Percentiles rank a stretch among this genome's conserved stretches.
Conservation (phyloP, 2,329 filamentous ascomycete genomes). For the Monilinia fructicola region DNA sequence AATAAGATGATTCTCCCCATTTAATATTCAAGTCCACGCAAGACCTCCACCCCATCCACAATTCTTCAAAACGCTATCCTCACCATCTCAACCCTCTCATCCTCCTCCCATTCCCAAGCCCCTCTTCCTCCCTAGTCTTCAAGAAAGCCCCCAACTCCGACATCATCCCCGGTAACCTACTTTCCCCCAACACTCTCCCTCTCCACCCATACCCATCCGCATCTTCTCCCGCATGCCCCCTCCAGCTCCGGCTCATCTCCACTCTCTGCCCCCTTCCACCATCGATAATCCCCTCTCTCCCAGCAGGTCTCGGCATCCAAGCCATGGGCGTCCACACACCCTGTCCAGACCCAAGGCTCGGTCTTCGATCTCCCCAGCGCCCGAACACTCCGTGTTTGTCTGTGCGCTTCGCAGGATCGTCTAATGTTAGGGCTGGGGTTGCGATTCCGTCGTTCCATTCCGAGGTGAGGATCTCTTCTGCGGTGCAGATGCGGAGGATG, state of each 20-base stretch:
- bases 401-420: background rate
- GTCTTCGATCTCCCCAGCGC: background rate
- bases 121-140: no score
- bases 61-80: background rate
- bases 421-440: background rate
- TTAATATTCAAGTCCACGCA: background rate
- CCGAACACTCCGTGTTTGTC: no score
- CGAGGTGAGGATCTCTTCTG: background rate
- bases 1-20: no score
- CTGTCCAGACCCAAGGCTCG: background rate
- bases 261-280: background rate
- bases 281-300: conserved; percentile 18
- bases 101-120: no score
- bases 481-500: background rate
- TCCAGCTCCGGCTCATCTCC: background rate
- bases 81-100: background rate
- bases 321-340: conserved; percentile 24
- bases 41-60: no score
- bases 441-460: background rate
- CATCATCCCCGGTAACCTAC: conserved; percentile 31
- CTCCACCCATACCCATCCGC: conserved; percentile 19
- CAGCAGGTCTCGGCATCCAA: conserved; percentile 30
- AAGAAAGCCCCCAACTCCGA: conserved; percentile 22
- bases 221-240: conserved; percentile 7
- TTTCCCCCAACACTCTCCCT: conserved; percentile 6